A percentile compares a stretch with the other conserved stretches of the same genome.
Conservation (phyloP, 768 basidiomycete genomes). For the Tricholoma saponaceum region DNA sequence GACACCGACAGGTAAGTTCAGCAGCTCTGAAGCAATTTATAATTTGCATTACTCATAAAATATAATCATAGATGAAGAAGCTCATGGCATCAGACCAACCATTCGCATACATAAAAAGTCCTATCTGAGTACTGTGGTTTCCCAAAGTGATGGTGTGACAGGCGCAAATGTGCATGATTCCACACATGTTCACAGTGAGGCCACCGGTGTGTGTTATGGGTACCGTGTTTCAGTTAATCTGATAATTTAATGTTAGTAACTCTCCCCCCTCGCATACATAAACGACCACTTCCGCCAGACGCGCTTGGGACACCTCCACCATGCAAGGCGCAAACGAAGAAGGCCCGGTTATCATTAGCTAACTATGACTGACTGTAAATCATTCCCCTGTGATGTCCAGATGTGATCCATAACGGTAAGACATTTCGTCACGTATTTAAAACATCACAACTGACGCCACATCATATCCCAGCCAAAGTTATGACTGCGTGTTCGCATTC, state of each 20-base stretch:
- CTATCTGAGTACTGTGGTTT: background rate
- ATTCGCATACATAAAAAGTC: background rate
- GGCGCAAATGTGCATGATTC: background rate
- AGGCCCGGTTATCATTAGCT: too few relatives aligned
- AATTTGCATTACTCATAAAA: background rate
- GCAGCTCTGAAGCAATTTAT: background rate
- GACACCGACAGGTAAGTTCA: background rate
- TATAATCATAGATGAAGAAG: background rate
- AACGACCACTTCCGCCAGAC: background rate
- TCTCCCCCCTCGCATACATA: background rate
- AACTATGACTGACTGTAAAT: too few relatives aligned
- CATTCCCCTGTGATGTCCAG: too few relatives aligned
- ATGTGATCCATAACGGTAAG: too few relatives aligned
- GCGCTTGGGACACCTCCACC: background rate
- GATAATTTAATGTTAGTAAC: background rate
- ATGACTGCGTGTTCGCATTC: too few relatives aligned
- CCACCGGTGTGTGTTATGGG: too few relatives aligned
- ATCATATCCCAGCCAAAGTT: too few relatives aligned
- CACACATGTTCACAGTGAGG: background rate
- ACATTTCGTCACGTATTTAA: too few relatives aligned
- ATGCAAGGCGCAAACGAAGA: too few relatives aligned
- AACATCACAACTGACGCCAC: too few relatives aligned
- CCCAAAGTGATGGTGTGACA: background rate
- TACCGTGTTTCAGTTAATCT: background rate
- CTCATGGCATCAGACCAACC: background rate